Evolutionary conservation across 192 early-diverging fungal genomes (phyloP), one percentile per base, ranked within the genome.

Genomic region (Phlyctochytrium planicorne): DNA sequence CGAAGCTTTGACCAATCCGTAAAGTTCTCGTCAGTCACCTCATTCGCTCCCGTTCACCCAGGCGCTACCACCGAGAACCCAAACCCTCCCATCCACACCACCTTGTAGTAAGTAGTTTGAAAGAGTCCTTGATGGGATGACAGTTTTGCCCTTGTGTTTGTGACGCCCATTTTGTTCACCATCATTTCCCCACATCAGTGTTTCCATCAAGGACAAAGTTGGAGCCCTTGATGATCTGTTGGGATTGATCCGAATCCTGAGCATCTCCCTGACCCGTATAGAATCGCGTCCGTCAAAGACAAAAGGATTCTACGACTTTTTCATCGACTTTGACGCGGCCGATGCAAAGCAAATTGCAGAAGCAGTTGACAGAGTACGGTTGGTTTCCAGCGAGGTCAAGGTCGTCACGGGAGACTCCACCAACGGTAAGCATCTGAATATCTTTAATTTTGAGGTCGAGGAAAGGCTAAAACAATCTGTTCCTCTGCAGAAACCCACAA

Each of bases 191-290:
- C n/a, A n/a, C n/a, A n/a, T 12, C 53, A 79, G 78, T 67, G 92
- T 98, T 72, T 88, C 90, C 30, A 89, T 98, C 64, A 72, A 76
- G 24, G 96, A 98, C 73, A 75, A 84, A 73, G 88, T 95, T 2
- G 96, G 96, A 3, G 87, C 88, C 14, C 82, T 98, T 14, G 92
- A 95, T 66, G 85, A 90, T 66, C 89, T 92, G 53, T 86, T 98
- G 24, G 69, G 80, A 30, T 84, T 84, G 34, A 84, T 98, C 63
- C 86, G 85, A 60, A 67, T 76, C 10, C 77, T 87, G 62, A 73
- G 86, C 52, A 84, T 98, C 55, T 94, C 93, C 2, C 84, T 98
- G 77, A 91, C 89, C n/a, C 88, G 92, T 47, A 98, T 98, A 75
- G 96, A 98, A 80, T 94, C 92, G 37, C 91, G 96, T 24, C 93